Evolutionary conservation across 768 basidiomycete genomes (phyloP).

Genomic region (Mycena indigotica): DNA sequence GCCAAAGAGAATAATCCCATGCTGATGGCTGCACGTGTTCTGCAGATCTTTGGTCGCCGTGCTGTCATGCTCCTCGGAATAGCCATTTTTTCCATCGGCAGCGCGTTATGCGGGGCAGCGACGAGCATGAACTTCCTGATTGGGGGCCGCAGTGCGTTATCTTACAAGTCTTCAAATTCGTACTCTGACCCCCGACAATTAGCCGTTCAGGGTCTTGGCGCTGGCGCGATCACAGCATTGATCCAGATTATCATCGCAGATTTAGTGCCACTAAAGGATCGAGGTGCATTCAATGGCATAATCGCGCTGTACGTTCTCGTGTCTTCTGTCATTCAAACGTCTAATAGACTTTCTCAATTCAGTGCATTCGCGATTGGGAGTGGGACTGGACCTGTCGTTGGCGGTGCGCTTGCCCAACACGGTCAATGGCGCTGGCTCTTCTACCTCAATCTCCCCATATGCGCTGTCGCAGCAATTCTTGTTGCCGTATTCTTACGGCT

Average conservation of each 20-base stretch:
- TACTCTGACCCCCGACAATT: background rate
- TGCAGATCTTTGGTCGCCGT: conserved; percentile 8
- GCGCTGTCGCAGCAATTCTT: background rate
- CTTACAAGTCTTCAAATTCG: conserved; percentile 18
- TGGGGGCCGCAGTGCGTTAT: conserved; percentile 31
- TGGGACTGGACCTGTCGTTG: background rate
- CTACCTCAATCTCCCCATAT: conserved; percentile 5
- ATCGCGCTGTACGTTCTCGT: background rate
- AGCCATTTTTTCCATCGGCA: conserved; percentile 34
- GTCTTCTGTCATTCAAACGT: background rate
- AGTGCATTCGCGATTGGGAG: conserved; percentile 1
- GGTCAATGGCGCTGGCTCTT: conserved; percentile 11
- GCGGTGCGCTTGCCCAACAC: conserved; percentile 3
- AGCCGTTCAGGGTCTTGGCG: conserved; percentile 3
- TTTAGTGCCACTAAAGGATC: conserved; percentile 39
- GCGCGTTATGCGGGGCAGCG: conserved; percentile 38
- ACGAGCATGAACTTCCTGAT: conserved; percentile 39
- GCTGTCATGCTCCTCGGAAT: conserved; percentile 25
- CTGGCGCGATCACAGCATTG: background rate
- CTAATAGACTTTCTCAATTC: background rate
- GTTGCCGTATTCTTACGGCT: conserved; percentile 1
- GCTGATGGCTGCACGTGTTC: too few relatives aligned
- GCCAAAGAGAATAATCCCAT: too few relatives aligned
- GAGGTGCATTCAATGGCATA: conserved; percentile 35
- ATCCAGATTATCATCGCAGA: conserved; percentile 34